Conservation (phyloP, 1,284 basidiomycete genomes). For the Apiotrichum montevideense region DNA sequence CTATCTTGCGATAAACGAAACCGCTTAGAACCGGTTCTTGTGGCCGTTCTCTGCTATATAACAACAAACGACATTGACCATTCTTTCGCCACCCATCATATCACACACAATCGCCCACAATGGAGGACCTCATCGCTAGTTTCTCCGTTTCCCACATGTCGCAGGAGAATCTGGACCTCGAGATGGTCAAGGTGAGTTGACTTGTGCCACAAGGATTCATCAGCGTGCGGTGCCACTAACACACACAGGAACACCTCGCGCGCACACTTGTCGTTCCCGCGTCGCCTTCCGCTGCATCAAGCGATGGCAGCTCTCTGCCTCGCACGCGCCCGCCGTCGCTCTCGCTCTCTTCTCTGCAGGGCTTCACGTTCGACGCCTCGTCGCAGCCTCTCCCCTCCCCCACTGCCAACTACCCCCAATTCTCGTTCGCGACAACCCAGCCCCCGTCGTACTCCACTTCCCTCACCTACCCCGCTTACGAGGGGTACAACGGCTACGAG, state of each 20-base stretch:
- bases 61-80: no score
- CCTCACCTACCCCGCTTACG: neutral
- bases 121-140: conserved; percentile 45
- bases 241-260: conserved; percentile 11
- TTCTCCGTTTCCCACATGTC: conserved; percentile 39
- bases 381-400: conserved; percentile 11
- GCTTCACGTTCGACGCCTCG: neutral
- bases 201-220: neutral
- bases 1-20: neutral
- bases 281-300: conserved; percentile 5
- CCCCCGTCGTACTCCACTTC: neutral
- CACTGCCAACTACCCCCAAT: neutral
- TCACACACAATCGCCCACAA: conserved; percentile 6
- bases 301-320: neutral
- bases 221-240: neutral
- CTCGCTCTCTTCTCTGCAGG: neutral
- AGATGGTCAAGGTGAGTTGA: conserved; percentile 35
- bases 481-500: neutral
- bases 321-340: conserved; percentile 1
- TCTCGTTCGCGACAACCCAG: neutral
- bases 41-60: no score
- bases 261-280: conserved; percentile 16
- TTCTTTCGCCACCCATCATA: no score
- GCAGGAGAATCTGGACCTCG: conserved; percentile 38
- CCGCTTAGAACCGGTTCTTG: no score